phyloP scores from a whole-genome alignment of 2,329 filamentous ascomycete genomes.

The Botrytis byssoidea region DNA sequence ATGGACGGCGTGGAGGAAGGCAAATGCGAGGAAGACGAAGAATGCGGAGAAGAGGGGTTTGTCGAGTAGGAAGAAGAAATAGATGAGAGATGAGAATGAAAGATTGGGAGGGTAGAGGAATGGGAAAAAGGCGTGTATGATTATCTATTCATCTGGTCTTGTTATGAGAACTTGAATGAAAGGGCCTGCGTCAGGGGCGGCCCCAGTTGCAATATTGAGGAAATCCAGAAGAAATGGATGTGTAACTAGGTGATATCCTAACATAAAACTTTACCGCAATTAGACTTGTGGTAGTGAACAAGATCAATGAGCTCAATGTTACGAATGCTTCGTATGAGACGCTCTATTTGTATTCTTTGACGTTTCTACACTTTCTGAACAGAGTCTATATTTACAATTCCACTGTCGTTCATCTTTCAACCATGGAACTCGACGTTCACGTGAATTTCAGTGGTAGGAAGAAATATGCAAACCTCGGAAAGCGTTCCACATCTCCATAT shows the following conservation, averaged over 20 bases:
- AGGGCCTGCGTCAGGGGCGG: neutral
- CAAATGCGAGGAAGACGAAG: slow-evolving; percentile 48
- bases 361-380: neutral
- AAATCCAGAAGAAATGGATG: neutral
- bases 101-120: neutral
- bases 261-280: neutral
- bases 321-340: neutral
- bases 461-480: no score
- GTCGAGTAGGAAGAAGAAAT: slow-evolving; percentile 42
- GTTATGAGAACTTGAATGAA: neutral
- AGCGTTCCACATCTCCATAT: neutral
- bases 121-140: neutral
- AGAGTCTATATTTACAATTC: no score
- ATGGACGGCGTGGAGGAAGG: slow-evolving; percentile 65
- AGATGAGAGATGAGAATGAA: neutral
- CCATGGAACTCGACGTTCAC: neutral
- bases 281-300: neutral
- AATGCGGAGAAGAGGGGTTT: slow-evolving; percentile 54
- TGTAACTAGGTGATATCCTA: neutral
- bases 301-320: neutral
- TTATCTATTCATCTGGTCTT: slow-evolving; percentile 2
- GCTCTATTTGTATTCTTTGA: neutral
- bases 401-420: no score
- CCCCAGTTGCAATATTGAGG: neutral
- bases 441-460: rapidly evolving